These are phyloP conservation scores for Boletus rubropictus DNA, from an alignment of 768 basidiomycete genomes.

Conservation along the genomic window DNA sequence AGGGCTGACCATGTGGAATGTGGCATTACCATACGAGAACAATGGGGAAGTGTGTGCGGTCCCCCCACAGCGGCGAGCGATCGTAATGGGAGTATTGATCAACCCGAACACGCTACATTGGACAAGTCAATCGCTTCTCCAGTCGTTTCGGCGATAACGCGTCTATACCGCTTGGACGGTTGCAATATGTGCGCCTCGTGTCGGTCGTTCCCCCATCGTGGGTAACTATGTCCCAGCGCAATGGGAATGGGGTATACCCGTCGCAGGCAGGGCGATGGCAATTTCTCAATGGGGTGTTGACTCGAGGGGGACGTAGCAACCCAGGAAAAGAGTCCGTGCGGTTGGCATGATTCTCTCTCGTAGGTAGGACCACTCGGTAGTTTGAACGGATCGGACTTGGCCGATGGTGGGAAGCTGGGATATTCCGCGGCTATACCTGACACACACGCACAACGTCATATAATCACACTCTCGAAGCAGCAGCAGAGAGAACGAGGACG, in stretches of 20 bases:
- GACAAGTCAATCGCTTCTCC: conserved; percentile 15
- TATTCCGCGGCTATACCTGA: conserved; percentile 4
- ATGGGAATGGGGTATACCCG: conserved; percentile 3
- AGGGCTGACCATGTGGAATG: background rate
- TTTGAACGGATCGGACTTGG: background rate
- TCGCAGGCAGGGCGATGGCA: conserved; percentile 8
- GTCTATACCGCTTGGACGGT: background rate
- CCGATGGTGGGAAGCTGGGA: background rate
- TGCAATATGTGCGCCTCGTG: conserved; percentile 12
- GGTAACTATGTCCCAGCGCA: conserved; percentile 13
- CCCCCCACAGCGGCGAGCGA: conserved; percentile 9
- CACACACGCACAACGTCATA: conserved; percentile 3
- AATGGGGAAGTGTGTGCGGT: conserved; percentile 13
- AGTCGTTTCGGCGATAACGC: conserved; percentile 17
- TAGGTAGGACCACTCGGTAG: no score
- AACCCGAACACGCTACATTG: background rate
- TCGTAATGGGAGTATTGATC: background rate
- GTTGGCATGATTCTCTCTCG: no score
- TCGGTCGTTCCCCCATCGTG: conserved; percentile 1
- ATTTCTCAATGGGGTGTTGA: conserved; percentile 13
- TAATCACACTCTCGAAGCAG: conserved; percentile 17
- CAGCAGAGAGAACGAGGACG: no score
- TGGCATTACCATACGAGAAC: conserved; percentile 6
- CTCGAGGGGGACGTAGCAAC: conserved; percentile 11
- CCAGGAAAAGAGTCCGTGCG: no score